A percentile compares a stretch with the other conserved stretches of the same genome.
Conservation (phyloP, 2,329 filamentous ascomycete species). For the Ophiostoma perfectum region DNA sequence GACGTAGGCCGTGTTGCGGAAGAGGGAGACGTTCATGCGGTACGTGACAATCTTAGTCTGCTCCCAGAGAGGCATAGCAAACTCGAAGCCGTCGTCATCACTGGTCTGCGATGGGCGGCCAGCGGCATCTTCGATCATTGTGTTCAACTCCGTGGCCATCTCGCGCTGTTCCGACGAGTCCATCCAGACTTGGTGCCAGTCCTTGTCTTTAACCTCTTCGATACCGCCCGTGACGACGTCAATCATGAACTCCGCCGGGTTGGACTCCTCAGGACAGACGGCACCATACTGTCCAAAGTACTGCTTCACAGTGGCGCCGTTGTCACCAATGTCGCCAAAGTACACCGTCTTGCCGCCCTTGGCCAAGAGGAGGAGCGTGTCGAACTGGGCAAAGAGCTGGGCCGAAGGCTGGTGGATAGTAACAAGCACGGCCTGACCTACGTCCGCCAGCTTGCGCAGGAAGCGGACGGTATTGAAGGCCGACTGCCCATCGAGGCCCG, state of each 20-base stretch:
- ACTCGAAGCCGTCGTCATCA: constrained; percentile 53
- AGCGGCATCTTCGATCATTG: constrained; percentile 27
- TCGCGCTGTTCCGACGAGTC: constrained; percentile 53
- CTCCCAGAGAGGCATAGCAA: constrained; percentile 71
- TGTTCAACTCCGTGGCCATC: constrained; percentile 16
- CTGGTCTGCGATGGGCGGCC: no score
- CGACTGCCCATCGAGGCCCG: constrained; percentile 65
- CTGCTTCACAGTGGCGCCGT: constrained; percentile 63
- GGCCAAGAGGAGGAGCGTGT: constrained; percentile 66
- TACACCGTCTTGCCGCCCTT: constrained; percentile 80
- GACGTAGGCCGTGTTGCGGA: constrained; percentile 63
- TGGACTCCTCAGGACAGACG: constrained; percentile 46
- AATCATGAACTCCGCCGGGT: constrained; percentile 74
- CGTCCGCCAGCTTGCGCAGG: constrained; percentile 66
- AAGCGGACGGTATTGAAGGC: constrained; percentile 75
- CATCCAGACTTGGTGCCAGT: background rate
- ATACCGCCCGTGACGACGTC: constrained; percentile 70
- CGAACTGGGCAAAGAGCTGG: constrained; percentile 81
- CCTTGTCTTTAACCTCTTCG: constrained; percentile 53
- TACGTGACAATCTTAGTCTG: constrained; percentile 71
- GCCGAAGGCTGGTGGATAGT: constrained; percentile 90
- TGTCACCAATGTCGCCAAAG: constrained; percentile 75
- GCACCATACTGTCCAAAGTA: constrained; percentile 58
- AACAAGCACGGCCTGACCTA: constrained; percentile 81
- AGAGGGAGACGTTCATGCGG: constrained; percentile 73